Percentiles rank a stretch among this genome's conserved stretches.
Evolutionary conservation across 2,329 filamentous ascomycete genomes (phyloP).

Genomic region (Fusarium chaquense): DNA sequence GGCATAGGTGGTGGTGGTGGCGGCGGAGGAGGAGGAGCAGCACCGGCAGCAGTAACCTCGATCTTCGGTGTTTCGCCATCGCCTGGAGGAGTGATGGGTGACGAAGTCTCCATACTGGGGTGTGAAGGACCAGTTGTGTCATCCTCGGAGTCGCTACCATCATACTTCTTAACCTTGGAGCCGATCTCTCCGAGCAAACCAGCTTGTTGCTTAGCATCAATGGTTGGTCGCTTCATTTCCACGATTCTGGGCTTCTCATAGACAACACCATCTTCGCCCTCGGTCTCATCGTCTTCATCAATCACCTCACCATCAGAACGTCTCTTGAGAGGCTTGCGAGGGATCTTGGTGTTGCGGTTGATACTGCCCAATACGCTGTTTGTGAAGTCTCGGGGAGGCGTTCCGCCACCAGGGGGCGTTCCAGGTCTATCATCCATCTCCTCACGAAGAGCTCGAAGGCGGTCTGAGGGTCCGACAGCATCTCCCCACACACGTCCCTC

Average conservation of each 20-base stretch:
- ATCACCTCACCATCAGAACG: conserved; percentile 56
- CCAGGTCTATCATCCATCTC: conserved; percentile 82
- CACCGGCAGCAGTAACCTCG: conserved; percentile 63
- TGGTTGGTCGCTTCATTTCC: conserved; percentile 78
- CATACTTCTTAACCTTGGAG: conserved; percentile 78
- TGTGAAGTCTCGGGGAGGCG: conserved; percentile 72
- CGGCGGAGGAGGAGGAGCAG: conserved; percentile 43
- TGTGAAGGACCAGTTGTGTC: conserved; percentile 81
- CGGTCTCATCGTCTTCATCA: conserved; percentile 65
- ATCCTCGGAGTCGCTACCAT: conserved; percentile 79
- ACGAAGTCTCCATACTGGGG: conserved; percentile 77
- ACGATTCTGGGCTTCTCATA: conserved; percentile 85
- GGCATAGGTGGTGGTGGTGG: conserved; percentile 58
- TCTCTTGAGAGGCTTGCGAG: conserved; percentile 64
- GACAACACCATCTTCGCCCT: conserved; percentile 63
- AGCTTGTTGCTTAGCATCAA: conserved; percentile 73
- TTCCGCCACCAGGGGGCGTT: conserved; percentile 62
- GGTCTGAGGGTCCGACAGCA: conserved; percentile 85
- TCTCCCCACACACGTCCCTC: conserved; percentile 94
- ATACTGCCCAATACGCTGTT: conserved; percentile 81
- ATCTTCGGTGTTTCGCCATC: conserved; percentile 72
- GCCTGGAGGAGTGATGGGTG: conserved; percentile 74
- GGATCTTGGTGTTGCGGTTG: conserved; percentile 68
- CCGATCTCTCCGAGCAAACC: conserved; percentile 78
- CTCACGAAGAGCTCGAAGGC: conserved; percentile 89